phyloP scores from a whole-genome alignment of 176 grass and related monocot genomes.

The Lolium perenne region DNA sequence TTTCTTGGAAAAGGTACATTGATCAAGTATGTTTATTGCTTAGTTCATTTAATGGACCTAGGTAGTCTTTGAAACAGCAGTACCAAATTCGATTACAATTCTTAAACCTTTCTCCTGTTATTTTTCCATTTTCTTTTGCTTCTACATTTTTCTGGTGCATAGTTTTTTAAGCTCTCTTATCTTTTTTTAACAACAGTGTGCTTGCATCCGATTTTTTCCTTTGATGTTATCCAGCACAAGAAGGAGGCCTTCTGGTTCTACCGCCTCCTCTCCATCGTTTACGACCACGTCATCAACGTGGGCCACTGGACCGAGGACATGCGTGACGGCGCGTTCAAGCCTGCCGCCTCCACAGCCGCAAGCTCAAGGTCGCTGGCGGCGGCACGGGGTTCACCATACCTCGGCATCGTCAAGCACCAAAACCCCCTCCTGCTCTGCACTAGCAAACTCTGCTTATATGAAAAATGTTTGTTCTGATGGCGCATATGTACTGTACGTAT shows the following conservation, averaged over 20 bases:
- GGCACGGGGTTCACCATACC: constrained; percentile 78
- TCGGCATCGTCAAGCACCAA: constrained; percentile 80
- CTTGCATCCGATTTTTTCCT: no score
- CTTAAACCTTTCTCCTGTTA: not conserved
- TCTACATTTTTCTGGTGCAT: not conserved
- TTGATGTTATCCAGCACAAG: constrained; percentile 80
- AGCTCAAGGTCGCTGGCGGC: constrained; percentile 79
- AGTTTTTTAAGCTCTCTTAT: not conserved
- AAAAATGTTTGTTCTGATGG: no score
- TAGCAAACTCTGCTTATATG: not conserved
- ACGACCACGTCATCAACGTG: constrained; percentile 92
- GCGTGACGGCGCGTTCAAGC: constrained; percentile 86
- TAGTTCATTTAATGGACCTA: not conserved
- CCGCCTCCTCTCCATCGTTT: constrained; percentile 88
- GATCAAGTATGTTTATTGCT: not conserved
- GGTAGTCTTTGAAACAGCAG: not conserved
- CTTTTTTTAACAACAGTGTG: not conserved
- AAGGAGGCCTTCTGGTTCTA: constrained; percentile 99
- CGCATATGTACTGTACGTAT: not conserved
- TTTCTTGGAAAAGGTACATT: constrained; percentile 8
- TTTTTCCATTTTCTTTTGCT: not conserved
- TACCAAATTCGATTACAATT: not conserved
- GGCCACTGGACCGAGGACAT: constrained; percentile 98
- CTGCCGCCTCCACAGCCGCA: constrained; percentile 61
- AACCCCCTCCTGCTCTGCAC: not conserved